Base-by-base conservation (phyloP, 2,329 filamentous ascomycete species). In the Clarireedia homoeocarpa region DNA sequence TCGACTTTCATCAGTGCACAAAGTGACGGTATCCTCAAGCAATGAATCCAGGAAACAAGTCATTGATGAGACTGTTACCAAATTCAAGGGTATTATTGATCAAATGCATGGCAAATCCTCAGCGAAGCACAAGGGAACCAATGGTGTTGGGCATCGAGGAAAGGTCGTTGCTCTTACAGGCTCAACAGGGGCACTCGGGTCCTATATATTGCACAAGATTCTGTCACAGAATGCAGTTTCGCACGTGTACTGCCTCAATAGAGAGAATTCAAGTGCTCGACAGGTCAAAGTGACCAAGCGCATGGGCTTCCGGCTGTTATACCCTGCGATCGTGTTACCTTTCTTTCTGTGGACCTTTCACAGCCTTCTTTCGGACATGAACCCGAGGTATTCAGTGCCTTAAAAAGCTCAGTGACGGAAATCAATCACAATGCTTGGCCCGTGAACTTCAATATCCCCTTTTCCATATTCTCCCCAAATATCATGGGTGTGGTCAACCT, bases 231-330 rank as follows among this genome's bases (percentile, higher is more conserved):
- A 27, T 6, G 14, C 5, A 1, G 70, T 78, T 9, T 64, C 66
- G 30, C 74, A 73, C 58, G 62, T 79, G 36, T 69, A 76, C 48
- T 78, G 75, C 54, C 68, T 80, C 14, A 80, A 80, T 63, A 71
- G 77, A 20, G 14, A 23, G 2, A 39, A 58, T 42, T 49, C 45
- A 15, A 23, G 34, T 26, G 30, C 36, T 9, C 34, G 42, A 24
- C 60, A 59, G 27, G 17, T 39, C 1, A 15, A 52, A 38, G 49
- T 44, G n/a, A 69, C 27, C 1, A 12, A 1, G 26, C 27, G 1
- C 39, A 34, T 14, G 39, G 39, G 23, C 23, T 54, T 17, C 30
- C 44, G 3, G 27, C 23, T 7, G n/a, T 7, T 5, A 39, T 53
- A n/a, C 9, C 42, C 3, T 0, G 1, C 12, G 3, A 23, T 23